Base-by-base conservation (phyloP, 805 yeast species). In the Wickerhamia fluorescens region DNA sequence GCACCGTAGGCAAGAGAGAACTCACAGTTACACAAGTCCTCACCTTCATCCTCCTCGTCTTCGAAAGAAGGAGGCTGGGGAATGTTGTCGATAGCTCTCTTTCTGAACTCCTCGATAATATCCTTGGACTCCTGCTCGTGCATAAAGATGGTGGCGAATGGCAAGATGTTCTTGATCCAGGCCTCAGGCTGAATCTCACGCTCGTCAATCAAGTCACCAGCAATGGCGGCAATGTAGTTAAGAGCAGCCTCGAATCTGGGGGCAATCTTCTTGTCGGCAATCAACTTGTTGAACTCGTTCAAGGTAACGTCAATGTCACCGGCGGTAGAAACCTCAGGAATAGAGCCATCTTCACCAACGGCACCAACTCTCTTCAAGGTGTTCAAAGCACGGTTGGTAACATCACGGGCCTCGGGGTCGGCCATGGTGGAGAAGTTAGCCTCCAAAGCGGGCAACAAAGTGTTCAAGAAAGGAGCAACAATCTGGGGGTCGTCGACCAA, bases 1-100 rank as follows among this genome's bases (percentile, higher is more conserved):
- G 98, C 98, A 89, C 98, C 99, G 71, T 92, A 92, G 67, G 99
- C 99, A 58, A 92, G 78, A 39, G 98, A 92, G 88, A 92, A 92
- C 80, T 92, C 98, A 83, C 97, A 89, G 95, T 92, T 92, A 81
- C 98, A 92, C 61, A 92, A 77, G 64, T 92, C 97, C 75, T 92
- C 97, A 73, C 97, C 98, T 62, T 92, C 97, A 61, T 87, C 96
- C 61, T 81, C 92, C 68, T 82, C 89, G 57, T 88, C 96, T 71
- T 89, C 97, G 68, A 87, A 87, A 57, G 78, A 68, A 58, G 96
- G 94, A 56, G 94, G 92, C 55, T 76, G 81, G 58, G 98, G 98
- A 55, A 92, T 89, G 88, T 92, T 92, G 73, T 87, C 95, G 60
- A 92, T 81, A 48, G 97, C 89, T 71, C 80, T 71, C 77, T 79